These are phyloP conservation scores for Fusarium tjaetaba DNA, from an alignment of 2,329 filamentous ascomycete species.

Conservation along the genomic window DNA sequence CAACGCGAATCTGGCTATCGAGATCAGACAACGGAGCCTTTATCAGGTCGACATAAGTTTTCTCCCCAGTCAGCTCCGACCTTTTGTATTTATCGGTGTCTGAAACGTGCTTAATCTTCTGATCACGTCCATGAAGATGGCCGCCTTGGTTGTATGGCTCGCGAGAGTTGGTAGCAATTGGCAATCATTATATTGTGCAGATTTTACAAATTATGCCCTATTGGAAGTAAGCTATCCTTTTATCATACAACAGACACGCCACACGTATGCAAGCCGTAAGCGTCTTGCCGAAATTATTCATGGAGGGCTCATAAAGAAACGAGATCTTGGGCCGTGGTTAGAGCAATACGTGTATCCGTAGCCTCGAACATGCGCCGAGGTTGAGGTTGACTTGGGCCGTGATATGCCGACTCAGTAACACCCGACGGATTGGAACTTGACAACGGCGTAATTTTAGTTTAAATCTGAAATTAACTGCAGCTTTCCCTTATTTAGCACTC, in stretches of 20 bases:
- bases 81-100: too few species aligned
- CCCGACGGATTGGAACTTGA: background rate
- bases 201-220: background rate
- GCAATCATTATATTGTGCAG: background rate
- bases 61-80: background rate
- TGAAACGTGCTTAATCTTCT: background rate
- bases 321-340: background rate
- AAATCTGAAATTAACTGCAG: background rate
- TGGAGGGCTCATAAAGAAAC: background rate
- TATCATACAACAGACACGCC: background rate
- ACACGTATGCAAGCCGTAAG: background rate
- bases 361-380: background rate
- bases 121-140: background rate
- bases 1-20: background rate
- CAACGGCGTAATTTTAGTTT: background rate
- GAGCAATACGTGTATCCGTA: background rate
- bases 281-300: background rate
- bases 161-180: background rate
- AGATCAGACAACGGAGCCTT: background rate
- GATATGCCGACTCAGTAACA: slow-evolving; percentile 1
- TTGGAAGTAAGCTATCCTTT: background rate
- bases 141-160: background rate
- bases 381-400: slow-evolving; percentile 3
- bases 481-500: background rate
- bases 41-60: background rate